phyloP scores from a whole-genome alignment of 257 asterid species.

The Solanum habrochaites region DNA sequence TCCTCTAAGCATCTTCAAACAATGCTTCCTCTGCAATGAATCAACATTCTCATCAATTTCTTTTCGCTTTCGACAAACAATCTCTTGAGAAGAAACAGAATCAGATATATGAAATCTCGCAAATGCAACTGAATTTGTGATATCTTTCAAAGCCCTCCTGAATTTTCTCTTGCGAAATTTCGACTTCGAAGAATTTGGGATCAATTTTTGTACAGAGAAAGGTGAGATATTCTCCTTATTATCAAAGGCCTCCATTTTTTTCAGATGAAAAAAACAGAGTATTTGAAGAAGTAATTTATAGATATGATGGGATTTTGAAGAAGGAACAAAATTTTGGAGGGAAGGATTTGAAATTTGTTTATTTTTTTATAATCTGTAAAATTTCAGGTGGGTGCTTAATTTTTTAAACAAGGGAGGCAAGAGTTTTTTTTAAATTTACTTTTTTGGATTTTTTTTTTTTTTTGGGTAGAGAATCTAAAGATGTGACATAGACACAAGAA shows the following conservation, averaged over 20 bases:
- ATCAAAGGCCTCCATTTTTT: background rate
- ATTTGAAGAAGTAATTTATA: background rate
- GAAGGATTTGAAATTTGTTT: background rate
- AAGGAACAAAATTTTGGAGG: constrained; percentile 4
- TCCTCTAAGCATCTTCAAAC: constrained; percentile 25
- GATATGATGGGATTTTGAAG: background rate
- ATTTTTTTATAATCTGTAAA: background rate
- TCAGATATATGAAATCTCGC: background rate
- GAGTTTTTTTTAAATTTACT: background rate
- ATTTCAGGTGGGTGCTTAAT: background rate
- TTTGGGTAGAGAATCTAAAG: background rate
- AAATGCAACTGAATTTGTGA: constrained; percentile 14
- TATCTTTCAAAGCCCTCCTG: constrained; percentile 32
- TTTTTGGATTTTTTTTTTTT: background rate
- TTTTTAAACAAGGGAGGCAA: background rate
- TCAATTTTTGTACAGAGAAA: background rate
- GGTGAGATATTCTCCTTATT: constrained; percentile 40
- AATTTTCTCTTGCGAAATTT: background rate
- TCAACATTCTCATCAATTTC: background rate
- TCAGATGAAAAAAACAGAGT: background rate
- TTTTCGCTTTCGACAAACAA: constrained; percentile 17
- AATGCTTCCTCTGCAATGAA: background rate
- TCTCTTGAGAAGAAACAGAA: background rate
- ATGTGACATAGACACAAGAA: background rate
- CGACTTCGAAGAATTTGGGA: background rate